phyloP scores from a whole-genome alignment of 2,329 filamentous ascomycete genomes.

The Colletotrichum sp. region DNA sequence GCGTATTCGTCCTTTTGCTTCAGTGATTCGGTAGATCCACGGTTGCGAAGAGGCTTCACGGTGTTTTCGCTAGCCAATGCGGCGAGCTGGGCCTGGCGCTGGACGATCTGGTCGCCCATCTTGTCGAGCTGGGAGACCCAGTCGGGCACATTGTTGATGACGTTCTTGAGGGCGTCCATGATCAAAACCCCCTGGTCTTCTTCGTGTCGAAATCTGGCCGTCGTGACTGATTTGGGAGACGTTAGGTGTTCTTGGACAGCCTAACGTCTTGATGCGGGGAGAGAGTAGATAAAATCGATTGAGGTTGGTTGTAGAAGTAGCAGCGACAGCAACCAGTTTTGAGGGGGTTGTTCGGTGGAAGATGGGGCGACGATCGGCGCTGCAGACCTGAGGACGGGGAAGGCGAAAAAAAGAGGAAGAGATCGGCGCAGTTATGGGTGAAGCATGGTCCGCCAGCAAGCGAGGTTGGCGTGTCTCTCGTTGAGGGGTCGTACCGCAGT shows the following conservation, averaged over 20 bases:
- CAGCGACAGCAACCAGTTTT: neutral
- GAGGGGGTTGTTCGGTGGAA: neutral
- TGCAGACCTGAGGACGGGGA: conserved; percentile 31
- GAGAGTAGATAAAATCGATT: neutral
- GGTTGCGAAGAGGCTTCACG: conserved; percentile 51
- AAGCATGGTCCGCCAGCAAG: conserved; percentile 19
- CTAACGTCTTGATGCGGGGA: conserved; percentile 27
- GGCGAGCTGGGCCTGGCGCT: conserved; percentile 66
- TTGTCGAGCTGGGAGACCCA: conserved; percentile 66
- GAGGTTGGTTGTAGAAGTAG: neutral
- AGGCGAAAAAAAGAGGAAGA: conserved; percentile 17
- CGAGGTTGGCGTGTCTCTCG: neutral
- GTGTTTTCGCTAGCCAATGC: conserved; percentile 40
- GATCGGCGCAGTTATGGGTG: conserved; percentile 14
- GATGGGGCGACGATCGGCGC: conserved; percentile 11
- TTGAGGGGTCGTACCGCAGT: neutral
- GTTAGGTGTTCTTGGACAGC: conserved; percentile 32
- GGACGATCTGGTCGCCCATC: conserved; percentile 64
- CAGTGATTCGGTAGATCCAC: conserved; percentile 59
- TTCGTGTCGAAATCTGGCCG: conserved; percentile 29
- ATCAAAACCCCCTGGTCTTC: conserved; percentile 40
- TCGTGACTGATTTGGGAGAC: conserved; percentile 27
- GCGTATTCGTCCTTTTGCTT: conserved; percentile 51
- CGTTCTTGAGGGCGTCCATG: conserved; percentile 61
- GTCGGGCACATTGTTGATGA: conserved; percentile 61